These are phyloP conservation scores for Botryotinia narcissicola DNA, from an alignment of 2,329 filamentous ascomycete species.

Conservation along the genomic window DNA sequence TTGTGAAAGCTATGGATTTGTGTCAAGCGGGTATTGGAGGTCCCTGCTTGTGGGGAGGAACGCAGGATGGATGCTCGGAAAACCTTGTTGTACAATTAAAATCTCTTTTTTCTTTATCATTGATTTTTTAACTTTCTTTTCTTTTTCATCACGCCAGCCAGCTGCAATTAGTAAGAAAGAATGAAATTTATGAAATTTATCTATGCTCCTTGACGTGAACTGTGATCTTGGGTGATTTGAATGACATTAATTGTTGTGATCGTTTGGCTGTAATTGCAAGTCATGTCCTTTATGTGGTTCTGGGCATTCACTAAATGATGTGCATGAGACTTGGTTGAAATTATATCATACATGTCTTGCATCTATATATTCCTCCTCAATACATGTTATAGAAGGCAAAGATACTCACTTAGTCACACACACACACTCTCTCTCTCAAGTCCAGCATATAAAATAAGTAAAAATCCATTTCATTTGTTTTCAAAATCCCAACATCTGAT, in stretches of 20 bases:
- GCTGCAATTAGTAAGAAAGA: slow-evolving; percentile 30
- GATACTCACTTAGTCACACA: not conserved
- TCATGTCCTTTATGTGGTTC: not conserved
- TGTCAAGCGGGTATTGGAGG: slow-evolving; percentile 1
- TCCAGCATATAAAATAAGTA: not conserved
- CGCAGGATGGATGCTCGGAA: slow-evolving; percentile 25
- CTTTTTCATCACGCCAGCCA: slow-evolving; percentile 34
- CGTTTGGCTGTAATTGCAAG: not conserved
- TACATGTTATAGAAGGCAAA: not conserved
- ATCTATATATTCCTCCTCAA: not conserved
- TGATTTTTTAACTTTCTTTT: slow-evolving; percentile 7
- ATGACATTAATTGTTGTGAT: not conserved
- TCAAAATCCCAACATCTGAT: not conserved
- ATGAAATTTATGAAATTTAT: slow-evolving; percentile 1
- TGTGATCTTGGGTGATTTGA: not conserved
- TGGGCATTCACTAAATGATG: not conserved
- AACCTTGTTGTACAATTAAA: slow-evolving; percentile 38
- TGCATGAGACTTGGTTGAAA: not conserved
- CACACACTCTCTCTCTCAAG: not conserved
- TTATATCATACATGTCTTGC: not conserved
- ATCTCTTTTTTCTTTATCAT: slow-evolving; percentile 29
- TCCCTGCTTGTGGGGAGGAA: slow-evolving; percentile 25
- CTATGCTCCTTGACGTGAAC: not conserved
- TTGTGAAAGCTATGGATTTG: slow-evolving; percentile 14
- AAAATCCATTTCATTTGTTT: not conserved